Evolutionary conservation across 2,329 filamentous ascomycete species (phyloP).

Genomic region (Colletotrichum sojae): DNA sequence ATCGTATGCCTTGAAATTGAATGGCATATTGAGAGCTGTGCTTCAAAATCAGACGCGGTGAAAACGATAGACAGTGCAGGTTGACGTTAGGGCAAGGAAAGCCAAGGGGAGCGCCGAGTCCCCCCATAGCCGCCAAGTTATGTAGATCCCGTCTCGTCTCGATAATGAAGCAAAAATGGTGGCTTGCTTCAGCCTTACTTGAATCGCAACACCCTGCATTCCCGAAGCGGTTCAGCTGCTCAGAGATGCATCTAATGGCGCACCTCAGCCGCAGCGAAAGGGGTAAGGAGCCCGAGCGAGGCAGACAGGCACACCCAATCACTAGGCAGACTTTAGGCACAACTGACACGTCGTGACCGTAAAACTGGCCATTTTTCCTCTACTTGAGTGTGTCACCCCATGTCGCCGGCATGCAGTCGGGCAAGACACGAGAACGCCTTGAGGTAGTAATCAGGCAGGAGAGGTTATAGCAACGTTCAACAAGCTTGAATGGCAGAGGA

Average conservation of each 20-base stretch:
- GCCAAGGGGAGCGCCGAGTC: neutral
- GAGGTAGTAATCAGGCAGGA: neutral
- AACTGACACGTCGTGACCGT: neutral
- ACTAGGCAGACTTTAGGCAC: conserved; percentile 9
- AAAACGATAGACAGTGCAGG: too few relatives aligned
- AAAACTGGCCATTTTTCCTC: neutral
- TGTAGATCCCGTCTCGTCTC: neutral
- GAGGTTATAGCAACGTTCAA: too few relatives aligned
- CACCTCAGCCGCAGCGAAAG: conserved; percentile 21
- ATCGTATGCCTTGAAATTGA: conserved; percentile 58
- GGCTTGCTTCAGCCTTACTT: neutral
- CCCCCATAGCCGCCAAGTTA: neutral
- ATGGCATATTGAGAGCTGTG: conserved; percentile 50
- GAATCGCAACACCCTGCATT: neutral
- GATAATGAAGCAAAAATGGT: neutral
- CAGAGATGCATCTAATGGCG: neutral
- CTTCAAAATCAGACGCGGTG: neutral
- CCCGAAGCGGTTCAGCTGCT: neutral
- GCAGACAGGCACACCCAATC: conserved; percentile 7
- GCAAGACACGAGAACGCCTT: neutral
- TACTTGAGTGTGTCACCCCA: neutral
- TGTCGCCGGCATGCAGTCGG: neutral
- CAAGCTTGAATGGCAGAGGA: too few relatives aligned
- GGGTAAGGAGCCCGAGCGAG: conserved; percentile 6
- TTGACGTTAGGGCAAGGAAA: neutral